Evolutionary conservation across 2,329 filamentous ascomycete genomes (phyloP).

Genomic region (Phaeosphaeriaceae sp.): DNA sequence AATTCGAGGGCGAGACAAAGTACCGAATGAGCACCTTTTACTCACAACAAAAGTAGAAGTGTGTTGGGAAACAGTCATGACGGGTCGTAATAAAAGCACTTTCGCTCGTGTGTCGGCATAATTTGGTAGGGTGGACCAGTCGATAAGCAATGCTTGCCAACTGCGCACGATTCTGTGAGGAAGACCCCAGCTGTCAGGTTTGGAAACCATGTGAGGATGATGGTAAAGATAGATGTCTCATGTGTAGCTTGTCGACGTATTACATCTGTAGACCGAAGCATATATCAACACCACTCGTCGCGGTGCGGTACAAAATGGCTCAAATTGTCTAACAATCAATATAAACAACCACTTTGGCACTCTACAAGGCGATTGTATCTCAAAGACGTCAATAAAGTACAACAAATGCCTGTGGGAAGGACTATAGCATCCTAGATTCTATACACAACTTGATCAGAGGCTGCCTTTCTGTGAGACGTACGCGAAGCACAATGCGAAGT

Average conservation of each 20-base stretch:
- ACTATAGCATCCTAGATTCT: no score
- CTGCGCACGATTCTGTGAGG: not conserved
- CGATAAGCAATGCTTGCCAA: no score
- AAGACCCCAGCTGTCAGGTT: not conserved
- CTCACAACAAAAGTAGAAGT: not conserved
- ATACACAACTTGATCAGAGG: no score
- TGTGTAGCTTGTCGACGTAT: not conserved
- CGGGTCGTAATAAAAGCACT: no score
- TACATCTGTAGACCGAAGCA: not conserved
- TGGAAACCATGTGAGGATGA: not conserved
- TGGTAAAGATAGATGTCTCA: not conserved
- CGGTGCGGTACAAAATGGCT: not conserved
- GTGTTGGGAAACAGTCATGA: no score
- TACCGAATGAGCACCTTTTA: slow-evolving; percentile 59
- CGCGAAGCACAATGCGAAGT: no score
- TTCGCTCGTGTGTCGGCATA: no score
- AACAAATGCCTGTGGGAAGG: no score
- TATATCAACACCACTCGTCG: not conserved
- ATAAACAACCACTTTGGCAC: not conserved
- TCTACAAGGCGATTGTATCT: not conserved
- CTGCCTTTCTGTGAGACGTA: no score
- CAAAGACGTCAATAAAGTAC: no score
- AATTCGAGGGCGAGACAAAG: slow-evolving; percentile 64
- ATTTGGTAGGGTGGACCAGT: no score
- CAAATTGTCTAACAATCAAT: not conserved